Base-by-base conservation (phyloP, 495 filamentous ascomycete species). In the Aspergillus ostianus region DNA sequence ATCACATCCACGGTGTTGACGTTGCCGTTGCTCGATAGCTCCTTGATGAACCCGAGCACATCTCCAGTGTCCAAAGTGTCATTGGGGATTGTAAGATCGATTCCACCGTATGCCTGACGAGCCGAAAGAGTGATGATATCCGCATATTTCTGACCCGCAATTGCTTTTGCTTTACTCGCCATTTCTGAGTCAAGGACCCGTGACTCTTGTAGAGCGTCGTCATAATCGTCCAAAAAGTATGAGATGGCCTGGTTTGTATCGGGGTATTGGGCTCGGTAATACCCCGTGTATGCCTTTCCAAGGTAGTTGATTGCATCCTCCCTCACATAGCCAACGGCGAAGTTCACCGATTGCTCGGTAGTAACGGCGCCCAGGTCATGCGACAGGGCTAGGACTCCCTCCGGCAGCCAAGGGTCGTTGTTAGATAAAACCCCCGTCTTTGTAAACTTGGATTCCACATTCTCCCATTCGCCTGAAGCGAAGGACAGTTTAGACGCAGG, bases 1-100 rank as follows among this genome's bases (percentile, higher is more conserved):
- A 83, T 80, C 17, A 83, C 72, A 58, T 83, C 82, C 23, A 84
- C 68, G 3, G 80, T 84, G 55, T 83, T 83, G 52, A 81, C 64
- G 54, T 83, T 81, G 9, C 80, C 81, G 58, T 84, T 72, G 29
- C 74, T 80, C 8, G 75, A 79, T 26, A 83, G 76, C 63, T 83
- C 80, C 57, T 84, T 83, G 58, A 83, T 67, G 52, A 82, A 84
- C 13, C 77, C 73, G 58, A 84, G 66, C 45, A 73, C 67, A 55
- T 74, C 70, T 36, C 66, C 67, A 13, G 74, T 78, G 60, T 76
- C 71, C 12, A 73, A 76, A 30, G 78, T 75, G 41, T 74, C 68
- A 13, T 69, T 62, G 6, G 77, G 71, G 27, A 82, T 77, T 0
- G 73, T 78, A 41, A 82, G 41, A 29, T 82, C 80, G 53, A 80